Conservation (phyloP, 1,284 basidiomycete genomes). For the Ceratobasidium sp. region DNA sequence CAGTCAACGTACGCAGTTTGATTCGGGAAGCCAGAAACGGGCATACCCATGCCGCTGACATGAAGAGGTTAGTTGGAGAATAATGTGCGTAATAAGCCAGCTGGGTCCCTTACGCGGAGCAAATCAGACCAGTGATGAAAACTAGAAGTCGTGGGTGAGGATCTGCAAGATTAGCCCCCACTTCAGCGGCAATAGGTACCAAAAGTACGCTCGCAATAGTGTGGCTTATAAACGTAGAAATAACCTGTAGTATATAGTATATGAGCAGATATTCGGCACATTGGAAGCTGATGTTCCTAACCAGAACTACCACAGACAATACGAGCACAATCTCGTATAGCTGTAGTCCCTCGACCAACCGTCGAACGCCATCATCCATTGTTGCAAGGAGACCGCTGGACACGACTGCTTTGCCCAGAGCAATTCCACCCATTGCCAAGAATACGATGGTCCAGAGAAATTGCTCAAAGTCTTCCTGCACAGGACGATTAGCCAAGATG, state of each 20-base stretch:
- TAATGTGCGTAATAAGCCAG: background rate
- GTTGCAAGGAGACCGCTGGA: constrained; percentile 87
- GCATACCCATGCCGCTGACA: constrained; percentile 92
- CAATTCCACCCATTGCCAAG: constrained; percentile 98
- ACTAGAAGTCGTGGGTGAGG: constrained; percentile 81
- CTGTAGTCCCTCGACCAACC: constrained; percentile 71
- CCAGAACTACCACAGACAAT: constrained; percentile 84
- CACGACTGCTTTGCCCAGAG: constrained; percentile 92
- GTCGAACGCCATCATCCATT: constrained; percentile 74
- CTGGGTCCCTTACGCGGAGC: constrained; percentile 60
- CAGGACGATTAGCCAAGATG: constrained; percentile 16
- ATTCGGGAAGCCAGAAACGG: constrained; percentile 97
- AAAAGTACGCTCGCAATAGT: constrained; percentile 96
- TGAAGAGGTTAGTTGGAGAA: background rate
- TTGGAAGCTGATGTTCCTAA: constrained; percentile 58
- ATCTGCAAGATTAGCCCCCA: constrained; percentile 77
- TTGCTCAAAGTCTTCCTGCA: constrained; percentile 91
- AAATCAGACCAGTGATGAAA: constrained; percentile 91
- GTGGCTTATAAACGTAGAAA: constrained; percentile 93
- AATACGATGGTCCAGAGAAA: constrained; percentile 94
- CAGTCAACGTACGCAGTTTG: constrained; percentile 80
- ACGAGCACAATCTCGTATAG: constrained; percentile 86
- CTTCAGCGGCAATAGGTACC: constrained; percentile 93
- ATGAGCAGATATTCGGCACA: background rate
- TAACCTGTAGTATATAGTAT: constrained; percentile 58